Evolutionary conservation across 140 eudicot species (phyloP), one percentile per base, ranked within the genome.

Genomic region (Oenanthe javanica): DNA sequence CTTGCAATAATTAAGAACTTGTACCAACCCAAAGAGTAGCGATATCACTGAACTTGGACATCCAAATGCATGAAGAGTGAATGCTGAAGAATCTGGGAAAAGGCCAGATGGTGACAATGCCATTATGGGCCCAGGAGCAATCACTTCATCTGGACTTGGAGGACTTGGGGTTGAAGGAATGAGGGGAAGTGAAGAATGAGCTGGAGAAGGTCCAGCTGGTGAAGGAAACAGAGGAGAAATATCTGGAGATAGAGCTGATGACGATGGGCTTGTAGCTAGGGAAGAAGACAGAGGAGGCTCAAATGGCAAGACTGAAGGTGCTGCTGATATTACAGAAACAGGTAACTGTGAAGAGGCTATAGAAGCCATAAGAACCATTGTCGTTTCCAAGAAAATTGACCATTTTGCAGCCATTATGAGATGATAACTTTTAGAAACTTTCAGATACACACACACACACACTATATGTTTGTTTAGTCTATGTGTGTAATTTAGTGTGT

Each of bases 251-350:
- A 84, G 52, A 11, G 87, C 70, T 61, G 70, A 61, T 61, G 70
- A 61, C 9, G 70, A 51, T 12, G 87, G 78, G 14, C 79, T 49
- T 49, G 46, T 27, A 75, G 43, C 45, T 38, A 85, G 83, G 21
- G 83, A 66, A 9, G 85, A 73, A 25, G 86, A 76, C 14, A 75
- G 38, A 21, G 86, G 87, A 72, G 89, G 71, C 50, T 72, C 72
- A 74, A 74, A 74, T 9, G 89, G 85, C 27, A 79, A 77, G 38
- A 78, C 52, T 74, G 87, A 78, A 40, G 89, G 87, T 9, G 85
- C 84, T 49, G 87, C 87, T 61, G 89, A 84, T 40, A 86, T 86
- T 2, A 87, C 79, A 23, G 85, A 83, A 45, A 81, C 23, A 36
- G 84, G 86, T 45, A 82, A 3, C 13, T 13, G 47, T 19, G 77